Evolutionary conservation across 148 eudicot species (phyloP).

Genomic region (Cornus kousa): DNA sequence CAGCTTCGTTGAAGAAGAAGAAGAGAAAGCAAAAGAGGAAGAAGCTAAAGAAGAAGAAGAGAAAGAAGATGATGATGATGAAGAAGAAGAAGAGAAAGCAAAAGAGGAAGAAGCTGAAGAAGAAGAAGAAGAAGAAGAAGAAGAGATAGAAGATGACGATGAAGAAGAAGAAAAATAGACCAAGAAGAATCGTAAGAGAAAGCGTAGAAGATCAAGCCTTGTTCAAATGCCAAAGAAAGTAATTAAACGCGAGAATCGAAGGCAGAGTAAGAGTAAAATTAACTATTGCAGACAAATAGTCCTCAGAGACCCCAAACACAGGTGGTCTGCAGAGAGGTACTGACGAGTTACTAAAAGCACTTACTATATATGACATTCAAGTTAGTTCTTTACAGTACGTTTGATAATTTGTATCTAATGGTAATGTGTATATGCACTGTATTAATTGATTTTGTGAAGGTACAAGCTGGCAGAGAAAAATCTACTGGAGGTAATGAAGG

Average conservation of each 20-base stretch:
- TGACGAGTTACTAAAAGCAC: neutral
- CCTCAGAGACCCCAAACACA: slow-evolving; percentile 40
- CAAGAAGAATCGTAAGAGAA: slow-evolving; percentile 28
- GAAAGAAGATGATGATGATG: slow-evolving; percentile 14
- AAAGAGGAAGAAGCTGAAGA: slow-evolving; percentile 22
- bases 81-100: slow-evolving; percentile 12
- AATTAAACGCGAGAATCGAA: slow-evolving; percentile 18
- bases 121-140: slow-evolving; percentile 20
- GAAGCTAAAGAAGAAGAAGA: slow-evolving; percentile 19
- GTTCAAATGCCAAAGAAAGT: slow-evolving; percentile 22
- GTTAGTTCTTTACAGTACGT: neutral
- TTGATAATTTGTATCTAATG: neutral
- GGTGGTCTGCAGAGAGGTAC: slow-evolving; percentile 83
- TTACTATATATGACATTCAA: no score
- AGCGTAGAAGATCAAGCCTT: slow-evolving; percentile 19
- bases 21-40: slow-evolving; percentile 10
- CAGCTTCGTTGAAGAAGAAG: slow-evolving; percentile 27
- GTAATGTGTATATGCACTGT: neutral
- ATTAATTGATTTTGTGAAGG: slow-evolving; percentile 30
- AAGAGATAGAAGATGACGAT: slow-evolving; percentile 17
- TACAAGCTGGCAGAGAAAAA: slow-evolving; percentile 71
- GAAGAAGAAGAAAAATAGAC: slow-evolving; percentile 25
- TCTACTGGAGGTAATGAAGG: slow-evolving; percentile 74
- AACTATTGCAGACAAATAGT: slow-evolving; percentile 24
- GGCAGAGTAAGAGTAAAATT: slow-evolving; percentile 11